phyloP scores from a whole-genome alignment of 805 yeast genomes.

The Candida anglica region DNA sequence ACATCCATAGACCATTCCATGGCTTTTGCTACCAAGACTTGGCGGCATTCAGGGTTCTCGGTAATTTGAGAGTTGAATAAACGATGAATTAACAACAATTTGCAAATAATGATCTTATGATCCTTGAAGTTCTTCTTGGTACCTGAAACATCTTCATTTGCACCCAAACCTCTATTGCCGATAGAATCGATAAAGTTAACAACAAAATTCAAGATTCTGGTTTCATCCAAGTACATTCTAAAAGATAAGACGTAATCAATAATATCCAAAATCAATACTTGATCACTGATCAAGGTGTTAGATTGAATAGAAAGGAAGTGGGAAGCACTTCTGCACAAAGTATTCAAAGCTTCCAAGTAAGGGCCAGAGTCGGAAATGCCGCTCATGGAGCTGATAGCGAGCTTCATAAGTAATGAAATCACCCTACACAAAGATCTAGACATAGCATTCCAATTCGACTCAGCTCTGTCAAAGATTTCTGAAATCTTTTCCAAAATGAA shows the following conservation, averaged over 20 bases:
- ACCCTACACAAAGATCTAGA: constrained; percentile 65
- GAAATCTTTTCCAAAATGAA: constrained; percentile 45
- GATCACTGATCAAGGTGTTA: constrained; percentile 53
- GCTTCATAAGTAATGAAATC: constrained; percentile 46
- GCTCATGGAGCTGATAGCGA: constrained; percentile 24
- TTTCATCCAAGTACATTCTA: constrained; percentile 32
- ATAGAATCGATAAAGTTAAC: constrained; percentile 48
- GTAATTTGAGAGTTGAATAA: constrained; percentile 39
- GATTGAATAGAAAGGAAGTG: constrained; percentile 46
- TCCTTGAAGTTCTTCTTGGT: constrained; percentile 33
- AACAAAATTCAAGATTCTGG: constrained; percentile 38
- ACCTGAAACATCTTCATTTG: constrained; percentile 27
- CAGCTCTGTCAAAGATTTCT: constrained; percentile 44
- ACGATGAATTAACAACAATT: constrained; percentile 59
- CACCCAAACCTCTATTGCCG: constrained; percentile 54
- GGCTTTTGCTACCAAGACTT: constrained; percentile 40
- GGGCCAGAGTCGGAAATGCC: constrained; percentile 15
- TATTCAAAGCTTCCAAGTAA: constrained; percentile 25
- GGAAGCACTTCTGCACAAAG: constrained; percentile 36
- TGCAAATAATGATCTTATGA: constrained; percentile 51
- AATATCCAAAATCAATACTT: constrained; percentile 56
- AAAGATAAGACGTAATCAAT: constrained; percentile 53
- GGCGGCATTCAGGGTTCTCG: constrained; percentile 22
- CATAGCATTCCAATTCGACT: constrained; percentile 55
- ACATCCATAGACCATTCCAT: constrained; percentile 59